Base-by-base conservation (phyloP, 768 basidiomycete genomes). In the Pleurotus platypus region DNA sequence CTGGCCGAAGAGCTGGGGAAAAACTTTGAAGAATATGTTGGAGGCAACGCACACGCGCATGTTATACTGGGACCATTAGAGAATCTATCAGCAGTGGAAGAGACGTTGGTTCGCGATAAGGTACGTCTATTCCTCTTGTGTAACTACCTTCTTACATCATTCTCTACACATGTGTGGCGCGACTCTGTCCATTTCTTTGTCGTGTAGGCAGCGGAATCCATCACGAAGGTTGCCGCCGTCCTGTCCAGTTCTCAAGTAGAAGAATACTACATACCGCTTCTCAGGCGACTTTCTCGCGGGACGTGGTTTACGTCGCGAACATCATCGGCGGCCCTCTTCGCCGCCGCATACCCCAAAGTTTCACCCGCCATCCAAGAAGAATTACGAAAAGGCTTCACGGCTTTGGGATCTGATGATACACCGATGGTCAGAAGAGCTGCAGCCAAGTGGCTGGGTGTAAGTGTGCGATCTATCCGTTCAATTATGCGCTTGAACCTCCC, bases 251-350 rank as follows among this genome's bases (percentile, higher is more conserved):
- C 78, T 13, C 92, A 95, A 71, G 77, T 95, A 65, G 94, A 98
- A 73, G 86, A 91, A 67, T 84, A 84, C 70, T 96, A 94, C 74
- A 86, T 98, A 58, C 97, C 97, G 51, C 80, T 99, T 55, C 71
- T 98, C 58, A 90, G 88, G 67, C 86, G 94, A 54, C 81, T 99
- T 51, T 87, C 94, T 2, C 82, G 83, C 57, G 97, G 95, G 58
- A 96, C 98, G 73, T 99, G 97, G 97, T 98, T 98, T 77, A 98
- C 97, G 11, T 95, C 94, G 4, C 84, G 97, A 57, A 97, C 94
- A 40, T 98, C 96, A 20, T 91, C 96, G 39, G 94, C 94, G 58
- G 92, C 96, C 7, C 81, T 99, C 16, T 98, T 91, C 72, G 83
- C 94, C 13, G 87, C 94, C 11, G 91, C 93, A 35, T 99, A 98